Conservation (phyloP, 1,284 basidiomycete genomes). For the Rhodotorula sp. region DNA sequence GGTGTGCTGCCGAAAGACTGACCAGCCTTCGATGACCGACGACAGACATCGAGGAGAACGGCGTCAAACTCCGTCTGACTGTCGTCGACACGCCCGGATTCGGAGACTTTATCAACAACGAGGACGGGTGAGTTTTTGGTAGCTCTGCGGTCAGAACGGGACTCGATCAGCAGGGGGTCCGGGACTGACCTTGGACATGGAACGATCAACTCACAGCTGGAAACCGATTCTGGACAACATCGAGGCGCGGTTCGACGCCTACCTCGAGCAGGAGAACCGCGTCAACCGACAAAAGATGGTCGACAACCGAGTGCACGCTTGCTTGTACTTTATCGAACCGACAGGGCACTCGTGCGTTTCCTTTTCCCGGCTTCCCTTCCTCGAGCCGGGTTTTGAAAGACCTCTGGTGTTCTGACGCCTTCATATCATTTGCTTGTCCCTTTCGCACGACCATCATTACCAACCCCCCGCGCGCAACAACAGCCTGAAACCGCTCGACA, state of each 20-base stretch:
- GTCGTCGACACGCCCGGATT: conserved; percentile 97
- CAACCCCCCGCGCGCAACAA: conserved; percentile 8
- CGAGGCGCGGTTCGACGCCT: conserved; percentile 91
- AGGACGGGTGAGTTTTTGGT: conserved; percentile 68
- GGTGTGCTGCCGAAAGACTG: no score
- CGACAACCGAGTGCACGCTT: conserved; percentile 75
- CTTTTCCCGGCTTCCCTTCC: background rate
- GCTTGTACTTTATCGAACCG: conserved; percentile 96
- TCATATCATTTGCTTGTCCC: no score
- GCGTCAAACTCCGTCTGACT: conserved; percentile 88
- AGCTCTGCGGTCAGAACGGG: no score
- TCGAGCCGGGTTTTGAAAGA: background rate
- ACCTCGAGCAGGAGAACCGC: conserved; percentile 94
- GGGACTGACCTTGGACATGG: background rate
- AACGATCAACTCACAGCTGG: conserved; percentile 63
- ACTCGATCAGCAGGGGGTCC: background rate
- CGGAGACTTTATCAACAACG: conserved; percentile 97
- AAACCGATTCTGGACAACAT: conserved; percentile 97
- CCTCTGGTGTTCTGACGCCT: background rate
- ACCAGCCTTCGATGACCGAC: background rate
- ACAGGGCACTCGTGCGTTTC: conserved; percentile 89
- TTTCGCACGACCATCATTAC: background rate
- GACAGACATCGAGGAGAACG: conserved; percentile 94
- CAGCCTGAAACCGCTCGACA: conserved; percentile 91
- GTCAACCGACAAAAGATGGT: conserved; percentile 81